These are phyloP conservation scores for Exidia glandulosa DNA, from an alignment of 768 basidiomycete genomes.

Conservation along the genomic window DNA sequence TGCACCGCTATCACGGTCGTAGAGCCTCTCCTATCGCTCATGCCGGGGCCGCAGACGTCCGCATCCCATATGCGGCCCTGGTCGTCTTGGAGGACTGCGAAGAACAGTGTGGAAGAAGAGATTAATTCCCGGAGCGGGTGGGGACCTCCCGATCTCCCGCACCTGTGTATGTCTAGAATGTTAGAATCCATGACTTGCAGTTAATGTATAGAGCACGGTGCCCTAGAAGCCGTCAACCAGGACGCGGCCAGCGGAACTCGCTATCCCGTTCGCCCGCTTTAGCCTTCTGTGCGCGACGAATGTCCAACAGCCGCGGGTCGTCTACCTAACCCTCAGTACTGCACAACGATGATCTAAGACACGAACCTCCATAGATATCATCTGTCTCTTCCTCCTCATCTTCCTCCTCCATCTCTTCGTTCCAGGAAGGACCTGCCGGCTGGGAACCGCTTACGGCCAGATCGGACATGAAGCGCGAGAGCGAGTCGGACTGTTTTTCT, in stretches of 20 bases:
- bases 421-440: conserved; percentile 57
- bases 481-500: conserved; percentile 61
- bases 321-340: not conserved
- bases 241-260: not conserved
- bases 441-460: conserved; percentile 58
- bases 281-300: not conserved
- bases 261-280: not conserved
- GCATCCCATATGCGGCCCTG: too few species aligned
- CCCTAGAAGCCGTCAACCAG: not conserved
- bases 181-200: too few species aligned
- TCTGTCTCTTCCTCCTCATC: conserved; percentile 43
- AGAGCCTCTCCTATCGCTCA: too few species aligned
- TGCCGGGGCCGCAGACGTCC: too few species aligned
- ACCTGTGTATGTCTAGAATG: too few species aligned
- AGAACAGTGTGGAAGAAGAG: too few species aligned
- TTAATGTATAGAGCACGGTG: too few species aligned
- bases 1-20: too few species aligned
- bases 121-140: too few species aligned
- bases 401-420: conserved; percentile 34
- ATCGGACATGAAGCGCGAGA: conserved; percentile 70
- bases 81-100: too few species aligned
- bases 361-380: conserved; percentile 3
- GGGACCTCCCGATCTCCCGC: too few species aligned
- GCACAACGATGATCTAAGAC: too few species aligned
- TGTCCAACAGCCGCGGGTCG: not conserved